Evolutionary conservation across 768 basidiomycete genomes (phyloP), one percentile per base, ranked within the genome.

Genomic region (Mycena galopus): DNA sequence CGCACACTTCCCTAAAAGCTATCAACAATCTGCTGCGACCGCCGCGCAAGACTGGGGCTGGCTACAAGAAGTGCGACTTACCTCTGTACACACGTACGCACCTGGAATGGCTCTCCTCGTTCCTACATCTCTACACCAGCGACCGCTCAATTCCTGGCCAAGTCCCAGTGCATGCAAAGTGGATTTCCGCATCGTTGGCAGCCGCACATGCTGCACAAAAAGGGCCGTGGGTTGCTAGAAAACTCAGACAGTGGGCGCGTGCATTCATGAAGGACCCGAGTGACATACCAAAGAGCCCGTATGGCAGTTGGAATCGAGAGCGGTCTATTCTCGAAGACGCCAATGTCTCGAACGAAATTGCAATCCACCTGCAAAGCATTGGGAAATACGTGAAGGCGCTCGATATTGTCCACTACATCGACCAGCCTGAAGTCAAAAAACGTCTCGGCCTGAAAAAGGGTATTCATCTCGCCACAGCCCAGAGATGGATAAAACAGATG

Each of bases 251-350:
- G 12, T 51, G 50, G 50, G 9, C 50, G 3, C 50, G 50, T 23
- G 50, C n/a, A n/a, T 51, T 51, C n/a, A 51, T 51, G 3, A 51
- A 25, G n/a, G 50, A 51, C n/a, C 50, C n/a, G 50, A 25, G 10
- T 3, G 32, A 77, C 14, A 73, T 83, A 6, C 82, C 80, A 0
- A 51, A 74, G 1, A 79, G 81, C 70, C 77, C 75, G 23, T 82
- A 79, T 72, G 78, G 82, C 0, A 47, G 73, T 30, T 83, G 79
- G 79, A 81, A 80, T 42, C 3, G n/a, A 7, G 56, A 58, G 14
- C 33, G 76, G 23, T 78, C 81, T 0, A 65, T 77, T 55, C 73
- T 84, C 9, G 77, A 77, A 12, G 76, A 84, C 51, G 81, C 82
- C 60, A 81, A 82, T 60, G 73, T 78, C 75, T 72, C 37, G 11